Evolutionary conservation across 495 filamentous ascomycete species (phyloP), one percentile per base, ranked within the genome.

Genomic region (Hyaloscypha hepaticicola): DNA sequence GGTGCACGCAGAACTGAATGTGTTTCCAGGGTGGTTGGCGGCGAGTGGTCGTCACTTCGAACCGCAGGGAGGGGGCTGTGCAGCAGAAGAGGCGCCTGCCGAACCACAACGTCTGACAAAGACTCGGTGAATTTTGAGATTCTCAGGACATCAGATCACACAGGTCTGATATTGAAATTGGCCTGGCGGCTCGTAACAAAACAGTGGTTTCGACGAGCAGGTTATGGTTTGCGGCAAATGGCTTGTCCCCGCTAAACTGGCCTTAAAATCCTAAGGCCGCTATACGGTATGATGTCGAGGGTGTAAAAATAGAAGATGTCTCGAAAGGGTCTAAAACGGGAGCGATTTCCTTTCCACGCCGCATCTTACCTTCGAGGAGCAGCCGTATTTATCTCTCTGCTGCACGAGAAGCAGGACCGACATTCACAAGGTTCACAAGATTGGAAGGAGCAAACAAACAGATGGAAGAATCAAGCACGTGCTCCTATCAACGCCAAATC

Each of bases 11-110:
- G 51, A 64, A 26, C 1, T 57, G 57, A 61, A 52, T 48, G 55
- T 31, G 29, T 59, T 55, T 50, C 45, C 51, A 28, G 57, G 60
- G 28, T 58, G 31, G 53, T 59, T 33, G 65, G n/a, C 49, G 60
- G 41, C 11, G 28, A 64, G 66, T 61, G 58, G 66, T 68, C 66
- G 66, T 68, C 61, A 65, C 26, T 55, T 24, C 45, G 24, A 22
- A 5, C 58, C 58, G 50, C n/a, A 49, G 55, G n/a, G n/a, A 62
- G 33, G 68, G 60, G 68, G 68, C 68, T 65, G 68, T 70, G 68
- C 68, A 66, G 64, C 27, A 53, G 14, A 22, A 49, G 48, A 51
- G 63, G 38, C 31, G 38, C 52, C 25, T 58, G n/a, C 58, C 60
- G 38, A 68, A 62, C 66, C 66, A 53, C 61, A 65, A 45, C 14